Percentiles rank a stretch among this genome's conserved stretches.
Conservation (phyloP, 1,284 basidiomycete species). For the Apiotrichum porosum region DNA sequence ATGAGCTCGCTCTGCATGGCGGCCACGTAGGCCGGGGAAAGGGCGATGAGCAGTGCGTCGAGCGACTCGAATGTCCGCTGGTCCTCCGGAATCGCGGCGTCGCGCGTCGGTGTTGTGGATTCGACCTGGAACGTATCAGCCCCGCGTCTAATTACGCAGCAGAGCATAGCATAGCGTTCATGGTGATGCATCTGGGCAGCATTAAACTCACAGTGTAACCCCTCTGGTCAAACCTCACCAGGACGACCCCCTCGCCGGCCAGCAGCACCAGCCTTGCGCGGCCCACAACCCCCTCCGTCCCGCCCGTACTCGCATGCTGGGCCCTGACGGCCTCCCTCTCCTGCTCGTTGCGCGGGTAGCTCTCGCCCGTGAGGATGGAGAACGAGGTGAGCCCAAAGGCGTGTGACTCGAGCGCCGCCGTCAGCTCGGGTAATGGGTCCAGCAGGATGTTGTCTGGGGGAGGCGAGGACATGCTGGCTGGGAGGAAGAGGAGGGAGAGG, state of each 20-base stretch:
- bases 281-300: too few species aligned
- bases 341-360: constrained; percentile 22
- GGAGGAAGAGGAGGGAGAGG: too few species aligned
- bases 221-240: constrained; percentile 24
- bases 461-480: constrained; percentile 3
- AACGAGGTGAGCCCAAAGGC: constrained; percentile 33
- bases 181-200: neutral
- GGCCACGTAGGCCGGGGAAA: constrained; percentile 31
- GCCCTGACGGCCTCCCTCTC: constrained; percentile 1
- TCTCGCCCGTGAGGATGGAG: constrained; percentile 8
- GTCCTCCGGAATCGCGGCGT: too few species aligned
- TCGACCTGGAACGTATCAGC: constrained; percentile 16
- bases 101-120: constrained; percentile 1
- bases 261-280: constrained; percentile 21
- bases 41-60: constrained; percentile 39
- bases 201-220: constrained; percentile 37
- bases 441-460: constrained; percentile 30
- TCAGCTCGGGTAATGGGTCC: constrained; percentile 37
- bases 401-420: constrained; percentile 25
- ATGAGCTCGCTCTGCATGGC: constrained; percentile 38
- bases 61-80: constrained; percentile 33
- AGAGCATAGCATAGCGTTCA: neutral
- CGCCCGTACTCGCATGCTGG: too few species aligned
- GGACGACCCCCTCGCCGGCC: constrained; percentile 20
- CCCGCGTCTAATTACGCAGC: too few species aligned